Evolutionary conservation across 2,329 filamentous ascomycete genomes (phyloP).

Genomic region (Calcarisporium arbuscula): DNA sequence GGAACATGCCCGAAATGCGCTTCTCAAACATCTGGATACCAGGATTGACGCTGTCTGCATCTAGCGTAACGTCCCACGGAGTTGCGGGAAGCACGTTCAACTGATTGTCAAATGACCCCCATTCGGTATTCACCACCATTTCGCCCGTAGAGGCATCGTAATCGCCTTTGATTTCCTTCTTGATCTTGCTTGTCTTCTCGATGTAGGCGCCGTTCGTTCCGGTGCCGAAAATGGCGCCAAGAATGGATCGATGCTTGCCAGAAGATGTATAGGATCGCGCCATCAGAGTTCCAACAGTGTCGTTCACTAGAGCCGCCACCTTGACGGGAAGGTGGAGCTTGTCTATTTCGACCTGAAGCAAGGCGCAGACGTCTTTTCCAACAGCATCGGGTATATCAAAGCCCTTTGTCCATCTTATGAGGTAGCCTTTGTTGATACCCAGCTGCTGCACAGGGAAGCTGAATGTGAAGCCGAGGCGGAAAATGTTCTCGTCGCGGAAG

Average conservation of each 20-base stretch:
- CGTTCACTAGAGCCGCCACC: conserved; percentile 94
- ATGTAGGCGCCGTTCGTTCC: conserved; percentile 97
- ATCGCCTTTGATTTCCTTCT: conserved; percentile 64
- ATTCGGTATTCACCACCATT: conserved; percentile 98
- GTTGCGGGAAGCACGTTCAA: conserved; percentile 84
- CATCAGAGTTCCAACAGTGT: conserved; percentile 97
- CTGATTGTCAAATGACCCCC: conserved; percentile 96
- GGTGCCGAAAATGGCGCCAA: conserved; percentile 97
- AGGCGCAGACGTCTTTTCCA: conserved; percentile 86
- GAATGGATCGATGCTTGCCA: conserved; percentile 74
- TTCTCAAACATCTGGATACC: conserved; percentile 99
- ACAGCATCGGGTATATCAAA: conserved; percentile 95
- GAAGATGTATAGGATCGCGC: conserved; percentile 91
- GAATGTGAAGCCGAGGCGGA: conserved; percentile 97
- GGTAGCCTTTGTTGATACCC: conserved; percentile 88
- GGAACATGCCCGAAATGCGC: conserved; percentile 95
- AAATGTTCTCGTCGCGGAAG: conserved; percentile 67
- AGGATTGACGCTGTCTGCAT: conserved; percentile 77
- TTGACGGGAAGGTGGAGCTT: conserved; percentile 78
- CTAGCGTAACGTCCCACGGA: conserved; percentile 71
- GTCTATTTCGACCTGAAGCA: conserved; percentile 88
- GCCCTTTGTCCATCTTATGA: conserved; percentile 98
- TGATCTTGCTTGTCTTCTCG: conserved; percentile 81
- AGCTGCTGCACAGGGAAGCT: conserved; percentile 93
- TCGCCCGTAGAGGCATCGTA: conserved; percentile 78